Percentiles rank a stretch among this genome's conserved stretches.
phyloP scores from a whole-genome alignment of 805 yeast genomes.

The Blastobotrys robertii region DNA sequence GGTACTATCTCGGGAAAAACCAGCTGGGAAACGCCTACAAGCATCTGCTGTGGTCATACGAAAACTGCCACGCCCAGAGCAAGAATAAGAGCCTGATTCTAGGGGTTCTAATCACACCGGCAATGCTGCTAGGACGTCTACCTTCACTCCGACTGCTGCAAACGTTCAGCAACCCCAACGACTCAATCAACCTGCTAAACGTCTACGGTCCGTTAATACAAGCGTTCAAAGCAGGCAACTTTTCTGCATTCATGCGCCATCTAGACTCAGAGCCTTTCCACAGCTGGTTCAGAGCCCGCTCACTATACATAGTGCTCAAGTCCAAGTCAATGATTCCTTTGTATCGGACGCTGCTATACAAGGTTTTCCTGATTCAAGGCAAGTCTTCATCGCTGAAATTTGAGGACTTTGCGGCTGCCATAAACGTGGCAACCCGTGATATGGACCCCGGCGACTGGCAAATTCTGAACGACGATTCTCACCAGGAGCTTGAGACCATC shows the following conservation, averaged over 20 bases:
- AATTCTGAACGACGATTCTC: neutral
- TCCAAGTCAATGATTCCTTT: constrained; percentile 23
- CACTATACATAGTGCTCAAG: constrained; percentile 21
- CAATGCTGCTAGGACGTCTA: constrained; percentile 44
- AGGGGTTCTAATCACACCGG: constrained; percentile 41
- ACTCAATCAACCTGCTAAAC: constrained; percentile 16
- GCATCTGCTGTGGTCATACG: constrained; percentile 49
- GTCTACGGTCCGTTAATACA: constrained; percentile 32
- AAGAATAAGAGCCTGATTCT: constrained; percentile 36
- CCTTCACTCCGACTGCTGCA: constrained; percentile 32
- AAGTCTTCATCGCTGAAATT: constrained; percentile 10
- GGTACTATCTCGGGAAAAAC: constrained; percentile 44
- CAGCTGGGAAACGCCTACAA: constrained; percentile 42
- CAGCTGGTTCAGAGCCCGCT: constrained; percentile 18
- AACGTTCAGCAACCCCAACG: constrained; percentile 10
- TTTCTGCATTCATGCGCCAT: constrained; percentile 28
- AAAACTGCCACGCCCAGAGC: constrained; percentile 27
- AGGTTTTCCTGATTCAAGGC: constrained; percentile 9
- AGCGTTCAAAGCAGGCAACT: constrained; percentile 36
- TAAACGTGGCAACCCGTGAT: constrained; percentile 4
- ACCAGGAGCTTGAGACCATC: constrained; percentile 24
- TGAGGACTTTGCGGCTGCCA: constrained; percentile 10
- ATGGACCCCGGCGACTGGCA: neutral
- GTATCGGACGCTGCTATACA: constrained; percentile 21
- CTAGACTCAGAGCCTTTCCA: constrained; percentile 19